Evolutionary conservation across 257 asterid genomes (phyloP).

Genomic region (Nicotiana undulata): DNA sequence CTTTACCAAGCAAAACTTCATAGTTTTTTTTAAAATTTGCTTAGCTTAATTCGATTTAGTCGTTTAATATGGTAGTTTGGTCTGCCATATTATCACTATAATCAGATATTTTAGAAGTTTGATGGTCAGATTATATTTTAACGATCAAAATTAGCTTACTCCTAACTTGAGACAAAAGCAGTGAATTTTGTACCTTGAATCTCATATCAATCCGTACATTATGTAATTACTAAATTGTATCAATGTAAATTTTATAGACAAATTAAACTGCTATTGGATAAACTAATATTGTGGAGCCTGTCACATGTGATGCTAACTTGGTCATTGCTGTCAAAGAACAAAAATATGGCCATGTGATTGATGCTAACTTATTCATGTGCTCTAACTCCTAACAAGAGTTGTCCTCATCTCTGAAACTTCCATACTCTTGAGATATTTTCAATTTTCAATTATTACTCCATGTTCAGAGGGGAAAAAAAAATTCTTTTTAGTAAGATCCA

Average conservation of each 20-base stretch:
- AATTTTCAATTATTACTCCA: conserved; percentile 21
- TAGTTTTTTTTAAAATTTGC: neutral
- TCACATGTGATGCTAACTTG: neutral
- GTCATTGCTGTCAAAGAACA: neutral
- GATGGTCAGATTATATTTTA: neutral
- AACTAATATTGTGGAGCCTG: neutral
- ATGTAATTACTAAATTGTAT: neutral
- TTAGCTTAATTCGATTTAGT: neutral
- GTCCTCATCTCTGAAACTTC: conserved; percentile 6
- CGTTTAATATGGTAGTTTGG: neutral
- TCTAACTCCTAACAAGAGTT: neutral
- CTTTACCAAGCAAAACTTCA: neutral
- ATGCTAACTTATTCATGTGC: neutral
- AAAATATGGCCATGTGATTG: neutral
- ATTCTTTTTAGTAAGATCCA: neutral
- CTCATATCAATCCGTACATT: neutral
- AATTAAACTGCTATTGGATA: neutral
- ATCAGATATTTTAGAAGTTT: neutral
- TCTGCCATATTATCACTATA: neutral
- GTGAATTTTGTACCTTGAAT: neutral
- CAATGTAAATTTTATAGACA: neutral
- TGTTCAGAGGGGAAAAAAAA: conserved; percentile 4
- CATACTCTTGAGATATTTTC: conserved; percentile 8
- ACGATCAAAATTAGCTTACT: neutral
- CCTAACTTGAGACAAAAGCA: too few relatives aligned